Evolutionary conservation across 164 flowering plant genomes (phyloP), one percentile per base, ranked within the genome.

Genomic region (Stephania cephalantha): DNA sequence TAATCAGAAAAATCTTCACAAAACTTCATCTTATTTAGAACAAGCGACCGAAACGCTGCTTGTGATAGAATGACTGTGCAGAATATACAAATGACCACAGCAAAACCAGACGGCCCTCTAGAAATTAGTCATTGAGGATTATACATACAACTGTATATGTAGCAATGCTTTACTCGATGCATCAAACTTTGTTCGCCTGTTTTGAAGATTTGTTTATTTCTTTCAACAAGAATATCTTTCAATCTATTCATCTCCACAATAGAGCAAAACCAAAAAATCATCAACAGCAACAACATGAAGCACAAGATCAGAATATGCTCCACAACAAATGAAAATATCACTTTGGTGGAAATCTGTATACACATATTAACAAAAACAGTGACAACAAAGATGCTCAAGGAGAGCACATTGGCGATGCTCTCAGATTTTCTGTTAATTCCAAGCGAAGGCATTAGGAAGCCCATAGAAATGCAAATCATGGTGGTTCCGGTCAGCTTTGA

Each of bases 401-500:
- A 11, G 55, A 15, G 4, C 55, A 50, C 15, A 15, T 50, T 50
- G 4, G 55, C 18, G 1, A 58, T 58, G 20, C 64, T 58, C 18
- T 58, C 64, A 15, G 22, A 58, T 58, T 15, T 15, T n/a, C 18
- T 17, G 15, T 15, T 58, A 3, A 15, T 18, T 58, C n/a, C 20
- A 3, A 58, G 20, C 9, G 55, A 50, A 50, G 55, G 17, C 55
- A 50, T 8, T 11, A 50, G 11, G 13, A 50, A 50, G 12, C 55
- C 55, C 4, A 50, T 50, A 0, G 15, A 50, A 10, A 66, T 70
- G 17, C 76, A 78, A 25, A 79, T 7, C 6, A 79, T 45, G 6
- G 55, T 67, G 30, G 74, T 48, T 15, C 75, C 52, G 63, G 64
- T 68, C 18, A 79, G 75, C 42, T 75, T 75, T 1, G 78, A 73